Conservation (phyloP, 1,139 yeast genomes). For the Kodamaea sp. region DNA sequence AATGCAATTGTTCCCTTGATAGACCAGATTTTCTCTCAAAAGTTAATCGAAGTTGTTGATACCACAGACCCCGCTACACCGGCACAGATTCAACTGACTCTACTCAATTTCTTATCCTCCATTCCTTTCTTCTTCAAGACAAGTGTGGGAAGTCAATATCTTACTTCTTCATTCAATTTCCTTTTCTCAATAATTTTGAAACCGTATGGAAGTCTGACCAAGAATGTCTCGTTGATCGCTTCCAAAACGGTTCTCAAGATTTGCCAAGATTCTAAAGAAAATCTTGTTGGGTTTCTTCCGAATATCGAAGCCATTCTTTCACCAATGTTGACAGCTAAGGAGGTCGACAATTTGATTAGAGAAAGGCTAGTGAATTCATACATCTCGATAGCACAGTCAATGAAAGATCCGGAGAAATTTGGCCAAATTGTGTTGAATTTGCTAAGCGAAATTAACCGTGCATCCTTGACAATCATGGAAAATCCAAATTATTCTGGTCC, state of each 20-base stretch:
- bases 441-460: constrained; percentile 23
- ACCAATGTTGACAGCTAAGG: constrained; percentile 51
- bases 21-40: constrained; percentile 25
- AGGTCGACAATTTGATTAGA: constrained; percentile 53
- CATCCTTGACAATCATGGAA: constrained; percentile 16
- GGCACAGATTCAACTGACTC: constrained; percentile 27
- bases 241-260: constrained; percentile 62
- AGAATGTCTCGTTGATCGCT: constrained; percentile 38
- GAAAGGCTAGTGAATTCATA: constrained; percentile 63
- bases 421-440: constrained; percentile 23
- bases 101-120: constrained; percentile 54
- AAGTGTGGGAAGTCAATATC: constrained; percentile 34
- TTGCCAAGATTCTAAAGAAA: constrained; percentile 59
- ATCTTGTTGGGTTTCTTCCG: constrained; percentile 48
- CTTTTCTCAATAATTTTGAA: constrained; percentile 36
- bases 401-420: constrained; percentile 42
- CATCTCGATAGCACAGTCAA: constrained; percentile 59
- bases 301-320: constrained; percentile 52
- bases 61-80: constrained; percentile 3
- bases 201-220: constrained; percentile 10
- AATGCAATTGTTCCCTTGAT: constrained; percentile 28
- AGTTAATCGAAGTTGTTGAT: constrained; percentile 25
- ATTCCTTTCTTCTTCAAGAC: constrained; percentile 55
- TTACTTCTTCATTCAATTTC: constrained; percentile 53
- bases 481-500: constrained; percentile 2